Evolutionary conservation across 208 protist species (phyloP).

Genomic region (Leishmania arabica): DNA sequence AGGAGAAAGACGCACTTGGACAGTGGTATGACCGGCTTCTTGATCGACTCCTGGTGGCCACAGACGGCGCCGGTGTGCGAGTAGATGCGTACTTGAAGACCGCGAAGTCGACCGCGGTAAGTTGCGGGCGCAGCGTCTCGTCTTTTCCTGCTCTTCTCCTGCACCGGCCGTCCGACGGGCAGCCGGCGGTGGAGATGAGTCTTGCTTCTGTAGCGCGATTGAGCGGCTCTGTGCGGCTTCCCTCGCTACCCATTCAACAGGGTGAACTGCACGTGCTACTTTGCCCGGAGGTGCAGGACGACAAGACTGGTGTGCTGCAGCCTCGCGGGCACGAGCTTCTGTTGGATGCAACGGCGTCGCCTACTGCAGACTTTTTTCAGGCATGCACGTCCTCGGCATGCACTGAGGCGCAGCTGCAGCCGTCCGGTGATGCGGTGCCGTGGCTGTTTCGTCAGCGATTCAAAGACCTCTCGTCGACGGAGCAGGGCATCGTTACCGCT

Average conservation of each 20-base stretch:
- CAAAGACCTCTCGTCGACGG: slow-evolving; percentile 4
- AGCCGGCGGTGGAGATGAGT: slow-evolving; percentile 24
- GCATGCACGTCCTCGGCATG: slow-evolving; percentile 7
- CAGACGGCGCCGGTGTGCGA: slow-evolving; percentile 1
- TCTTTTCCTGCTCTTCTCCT: slow-evolving; percentile 36
- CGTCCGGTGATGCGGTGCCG: slow-evolving; percentile 1
- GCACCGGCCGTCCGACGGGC: slow-evolving; percentile 43
- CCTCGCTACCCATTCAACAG: slow-evolving; percentile 44
- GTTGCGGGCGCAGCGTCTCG: slow-evolving; percentile 13
- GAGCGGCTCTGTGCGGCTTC: slow-evolving; percentile 29
- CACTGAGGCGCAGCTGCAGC: slow-evolving; percentile 12
- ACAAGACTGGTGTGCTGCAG: background rate
- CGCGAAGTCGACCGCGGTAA: slow-evolving; percentile 9
- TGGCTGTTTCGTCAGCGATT: slow-evolving; percentile 14
- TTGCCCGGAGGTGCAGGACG: background rate
- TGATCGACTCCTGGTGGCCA: slow-evolving; percentile 15
- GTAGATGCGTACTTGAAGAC: slow-evolving; percentile 32
- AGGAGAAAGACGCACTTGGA: slow-evolving; percentile 23
- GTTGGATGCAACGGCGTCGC: slow-evolving; percentile 44
- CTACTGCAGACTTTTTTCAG: slow-evolving; percentile 27
- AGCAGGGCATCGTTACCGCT: slow-evolving; percentile 16
- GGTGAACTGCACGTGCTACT: slow-evolving; percentile 49
- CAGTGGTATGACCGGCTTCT: slow-evolving; percentile 59
- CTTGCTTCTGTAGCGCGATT: background rate
- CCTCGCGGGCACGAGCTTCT: slow-evolving; percentile 30